phyloP scores from a whole-genome alignment of 2,329 filamentous ascomycete genomes.

The Fusarium sp. region DNA sequence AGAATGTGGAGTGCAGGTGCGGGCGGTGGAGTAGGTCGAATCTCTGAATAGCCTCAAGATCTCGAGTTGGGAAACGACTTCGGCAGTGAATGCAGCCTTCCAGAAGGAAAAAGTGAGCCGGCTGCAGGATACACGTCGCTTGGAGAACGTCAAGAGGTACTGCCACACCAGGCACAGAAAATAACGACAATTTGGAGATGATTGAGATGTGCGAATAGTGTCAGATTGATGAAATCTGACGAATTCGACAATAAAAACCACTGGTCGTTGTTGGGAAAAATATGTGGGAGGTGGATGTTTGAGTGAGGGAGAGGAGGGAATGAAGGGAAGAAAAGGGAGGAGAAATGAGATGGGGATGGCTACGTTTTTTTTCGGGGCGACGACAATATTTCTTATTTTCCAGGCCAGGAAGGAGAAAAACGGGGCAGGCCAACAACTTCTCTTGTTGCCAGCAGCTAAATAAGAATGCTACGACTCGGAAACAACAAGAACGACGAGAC shows the following conservation, averaged over 20 bases:
- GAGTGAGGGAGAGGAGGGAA: conserved; percentile 36
- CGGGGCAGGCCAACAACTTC: conserved; percentile 52
- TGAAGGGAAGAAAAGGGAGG: conserved; percentile 38
- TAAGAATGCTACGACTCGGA: conserved; percentile 42
- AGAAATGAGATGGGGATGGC: conserved; percentile 58
- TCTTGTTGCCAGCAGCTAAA: conserved; percentile 32
- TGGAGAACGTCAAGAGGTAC: conserved; percentile 43
- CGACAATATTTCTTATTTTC: conserved; percentile 58
- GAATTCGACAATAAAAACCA: conserved; percentile 43
- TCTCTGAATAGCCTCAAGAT: conserved; percentile 56
- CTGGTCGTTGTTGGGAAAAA: conserved; percentile 51
- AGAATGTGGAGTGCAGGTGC: conserved; percentile 35
- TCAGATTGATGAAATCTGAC: conserved; percentile 56
- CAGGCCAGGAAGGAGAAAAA: conserved; percentile 57
- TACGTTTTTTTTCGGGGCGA: conserved; percentile 60
- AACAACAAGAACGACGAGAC: conserved; percentile 29
- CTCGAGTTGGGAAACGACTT: conserved; percentile 36
- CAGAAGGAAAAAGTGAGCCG: conserved; percentile 38
- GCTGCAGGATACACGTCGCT: conserved; percentile 39
- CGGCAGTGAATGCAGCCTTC: conserved; percentile 8
- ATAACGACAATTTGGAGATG: conserved; percentile 52
- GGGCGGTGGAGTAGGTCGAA: conserved; percentile 39
- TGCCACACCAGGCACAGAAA: conserved; percentile 47
- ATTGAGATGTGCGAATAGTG: conserved; percentile 47
- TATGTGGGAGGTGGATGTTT: conserved; percentile 44